Conservation (phyloP, 257 asterid species). For the Plectranthus barbatus region DNA sequence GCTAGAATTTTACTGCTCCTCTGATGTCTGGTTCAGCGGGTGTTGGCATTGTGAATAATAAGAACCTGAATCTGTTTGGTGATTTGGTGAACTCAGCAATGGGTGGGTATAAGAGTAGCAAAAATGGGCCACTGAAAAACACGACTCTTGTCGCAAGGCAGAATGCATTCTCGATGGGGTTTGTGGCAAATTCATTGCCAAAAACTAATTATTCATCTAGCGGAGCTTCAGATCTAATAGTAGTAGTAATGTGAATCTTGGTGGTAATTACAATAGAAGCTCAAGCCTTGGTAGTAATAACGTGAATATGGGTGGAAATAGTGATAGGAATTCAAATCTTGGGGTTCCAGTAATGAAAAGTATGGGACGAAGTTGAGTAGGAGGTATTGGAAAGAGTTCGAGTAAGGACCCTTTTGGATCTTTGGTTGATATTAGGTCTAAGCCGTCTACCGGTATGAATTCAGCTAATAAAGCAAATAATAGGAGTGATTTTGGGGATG, state of each 20-base stretch:
- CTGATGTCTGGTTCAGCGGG: conserved; percentile 17
- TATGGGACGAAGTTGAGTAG: conserved; percentile 44
- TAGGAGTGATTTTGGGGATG: conserved; percentile 28
- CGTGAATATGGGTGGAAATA: conserved; percentile 37
- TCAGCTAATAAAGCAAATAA: conserved; percentile 33
- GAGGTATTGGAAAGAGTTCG: conserved; percentile 36
- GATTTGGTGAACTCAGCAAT: conserved; percentile 70
- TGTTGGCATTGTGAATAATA: conserved; percentile 48
- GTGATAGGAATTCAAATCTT: conserved; percentile 29
- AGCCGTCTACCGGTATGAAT: conserved; percentile 37
- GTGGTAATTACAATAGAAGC: conserved; percentile 14
- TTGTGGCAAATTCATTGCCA: conserved; percentile 66
- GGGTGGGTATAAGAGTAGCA: conserved; percentile 52
- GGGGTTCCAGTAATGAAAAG: conserved; percentile 52
- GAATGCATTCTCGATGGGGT: conserved; percentile 51
- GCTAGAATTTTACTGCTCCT: conserved; percentile 60
- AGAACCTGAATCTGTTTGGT: conserved; percentile 79
- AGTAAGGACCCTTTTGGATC: conserved; percentile 77
- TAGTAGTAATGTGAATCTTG: conserved; percentile 23
- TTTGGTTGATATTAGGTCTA: conserved; percentile 60
- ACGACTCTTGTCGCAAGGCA: conserved; percentile 33
- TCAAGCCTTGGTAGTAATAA: conserved; percentile 25
- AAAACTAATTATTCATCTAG: conserved; percentile 32
- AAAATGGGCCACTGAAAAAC: conserved; percentile 58
- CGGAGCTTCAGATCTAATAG: conserved; percentile 32